Conservation (phyloP, 371 early-diverging fungal species). For the Mucor piriformis region DNA sequence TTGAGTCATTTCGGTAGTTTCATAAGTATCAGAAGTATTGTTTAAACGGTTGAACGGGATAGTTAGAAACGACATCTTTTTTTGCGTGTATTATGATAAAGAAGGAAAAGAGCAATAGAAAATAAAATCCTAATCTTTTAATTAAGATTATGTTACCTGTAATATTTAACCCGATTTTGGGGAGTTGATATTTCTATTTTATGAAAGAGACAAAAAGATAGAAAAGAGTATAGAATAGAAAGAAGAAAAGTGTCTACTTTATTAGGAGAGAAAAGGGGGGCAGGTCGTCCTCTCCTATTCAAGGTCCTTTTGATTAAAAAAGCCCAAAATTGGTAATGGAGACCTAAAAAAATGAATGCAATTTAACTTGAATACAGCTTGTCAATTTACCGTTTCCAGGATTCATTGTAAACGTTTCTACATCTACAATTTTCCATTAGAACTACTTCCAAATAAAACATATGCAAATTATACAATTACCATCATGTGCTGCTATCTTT, state of each 20-base stretch:
- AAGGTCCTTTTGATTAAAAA: background rate
- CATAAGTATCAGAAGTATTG: conserved; percentile 10
- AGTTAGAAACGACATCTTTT: conserved; percentile 8
- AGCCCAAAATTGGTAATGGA: background rate
- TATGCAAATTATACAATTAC: no score
- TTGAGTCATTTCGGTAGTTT: conserved; percentile 40
- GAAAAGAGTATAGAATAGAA: background rate
- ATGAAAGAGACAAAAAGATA: background rate
- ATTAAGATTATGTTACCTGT: background rate
- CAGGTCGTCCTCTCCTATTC: background rate
- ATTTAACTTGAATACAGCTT: conserved; percentile 44
- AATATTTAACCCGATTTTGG: background rate
- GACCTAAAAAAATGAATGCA: conserved; percentile 23
- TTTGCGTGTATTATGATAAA: background rate
- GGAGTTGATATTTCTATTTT: background rate
- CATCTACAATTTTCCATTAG: conserved; percentile 18
- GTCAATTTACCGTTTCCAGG: conserved; percentile 26
- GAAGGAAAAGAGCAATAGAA: background rate
- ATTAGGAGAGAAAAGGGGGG: conserved; percentile 3
- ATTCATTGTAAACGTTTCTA: conserved; percentile 42
- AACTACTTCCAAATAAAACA: no score
- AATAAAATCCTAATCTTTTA: background rate
- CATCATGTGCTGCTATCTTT: conserved; percentile 43
- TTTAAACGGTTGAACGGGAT: conserved; percentile 14
- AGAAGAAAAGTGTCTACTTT: background rate